Evolutionary conservation across 208 protist species (phyloP).

Genomic region (Trypanosoma lewisi): DNA sequence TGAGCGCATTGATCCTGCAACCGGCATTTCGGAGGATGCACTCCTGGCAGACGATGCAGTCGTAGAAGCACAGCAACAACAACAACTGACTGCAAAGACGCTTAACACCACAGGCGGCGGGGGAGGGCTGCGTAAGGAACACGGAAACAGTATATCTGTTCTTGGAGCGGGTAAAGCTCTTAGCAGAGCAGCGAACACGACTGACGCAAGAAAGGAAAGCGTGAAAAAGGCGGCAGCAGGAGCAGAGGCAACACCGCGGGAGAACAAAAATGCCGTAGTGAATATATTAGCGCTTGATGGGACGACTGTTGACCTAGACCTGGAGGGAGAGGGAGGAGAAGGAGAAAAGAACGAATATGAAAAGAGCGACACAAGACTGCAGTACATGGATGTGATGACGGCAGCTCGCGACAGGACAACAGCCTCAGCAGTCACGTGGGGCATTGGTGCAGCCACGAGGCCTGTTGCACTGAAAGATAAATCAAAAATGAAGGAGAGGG

Average conservation of each 20-base stretch:
- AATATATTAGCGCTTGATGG: constrained; percentile 6
- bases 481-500: not conserved
- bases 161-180: not conserved
- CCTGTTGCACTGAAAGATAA: constrained; percentile 23
- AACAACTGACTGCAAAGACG: not conserved
- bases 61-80: not conserved
- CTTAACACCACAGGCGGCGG: too few species aligned
- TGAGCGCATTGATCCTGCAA: constrained; percentile 70
- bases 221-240: not conserved
- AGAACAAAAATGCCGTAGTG: not conserved
- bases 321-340: too few species aligned
- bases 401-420: constrained; percentile 26
- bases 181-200: not conserved
- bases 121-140: not conserved
- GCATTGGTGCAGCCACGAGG: constrained; percentile 48
- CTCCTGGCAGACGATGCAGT: not conserved
- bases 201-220: not conserved
- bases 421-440: constrained; percentile 56
- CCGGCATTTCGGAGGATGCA: constrained; percentile 53
- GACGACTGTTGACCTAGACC: not conserved
- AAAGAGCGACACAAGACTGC: constrained; percentile 1
- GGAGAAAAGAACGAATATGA: not conserved
- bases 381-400: constrained; percentile 25
- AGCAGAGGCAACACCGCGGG: too few species aligned
- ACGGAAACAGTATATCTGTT: not conserved